Percentiles rank a stretch among this genome's conserved stretches.
Evolutionary conservation across 148 eudicot genomes (phyloP).

Genomic region (Rhododendron ovatum): DNA sequence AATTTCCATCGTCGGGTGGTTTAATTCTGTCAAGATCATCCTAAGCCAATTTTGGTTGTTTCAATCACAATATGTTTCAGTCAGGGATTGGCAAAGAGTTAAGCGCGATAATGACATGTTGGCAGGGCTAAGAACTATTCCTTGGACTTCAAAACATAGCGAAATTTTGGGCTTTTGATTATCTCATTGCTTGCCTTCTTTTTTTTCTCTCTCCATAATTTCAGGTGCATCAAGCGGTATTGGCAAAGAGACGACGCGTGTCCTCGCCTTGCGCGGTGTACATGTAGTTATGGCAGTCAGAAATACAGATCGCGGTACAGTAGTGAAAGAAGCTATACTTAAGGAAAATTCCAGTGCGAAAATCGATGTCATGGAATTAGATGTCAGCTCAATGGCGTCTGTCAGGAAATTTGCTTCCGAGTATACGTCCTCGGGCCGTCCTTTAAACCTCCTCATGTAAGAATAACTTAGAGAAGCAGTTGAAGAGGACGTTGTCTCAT

Average conservation of each 20-base stretch:
- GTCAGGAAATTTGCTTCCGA: conserved; percentile 73
- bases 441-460: conserved; percentile 59
- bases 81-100: neutral
- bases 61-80: neutral
- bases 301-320: conserved; percentile 36
- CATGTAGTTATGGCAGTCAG: neutral
- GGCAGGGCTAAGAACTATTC: neutral
- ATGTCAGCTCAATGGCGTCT: conserved; percentile 74
- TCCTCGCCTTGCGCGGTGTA: neutral
- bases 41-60: no score
- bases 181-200: neutral
- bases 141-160: neutral
- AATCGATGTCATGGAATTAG: conserved; percentile 82
- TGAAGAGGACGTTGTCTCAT: neutral
- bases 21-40: no score
- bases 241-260: neutral
- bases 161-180: neutral
- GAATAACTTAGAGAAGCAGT: neutral
- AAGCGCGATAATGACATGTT: neutral
- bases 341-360: conserved; percentile 61
- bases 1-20: no score
- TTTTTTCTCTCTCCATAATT: conserved; percentile 5
- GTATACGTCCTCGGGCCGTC: conserved; percentile 29
- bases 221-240: conserved; percentile 90
- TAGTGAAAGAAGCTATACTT: conserved; percentile 56